Conservation (phyloP, 345 rosid genomes). For the Brassica napus region DNA sequence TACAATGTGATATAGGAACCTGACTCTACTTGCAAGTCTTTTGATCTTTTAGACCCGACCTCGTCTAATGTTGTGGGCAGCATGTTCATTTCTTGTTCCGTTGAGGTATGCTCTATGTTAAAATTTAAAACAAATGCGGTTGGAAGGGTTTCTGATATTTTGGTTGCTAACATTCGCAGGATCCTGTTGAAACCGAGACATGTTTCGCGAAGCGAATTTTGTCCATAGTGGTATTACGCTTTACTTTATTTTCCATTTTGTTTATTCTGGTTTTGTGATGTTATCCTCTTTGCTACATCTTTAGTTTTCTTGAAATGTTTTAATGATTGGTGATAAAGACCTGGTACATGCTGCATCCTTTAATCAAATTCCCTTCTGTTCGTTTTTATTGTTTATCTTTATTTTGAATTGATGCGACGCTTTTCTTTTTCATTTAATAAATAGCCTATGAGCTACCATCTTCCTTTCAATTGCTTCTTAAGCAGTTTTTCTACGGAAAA, state of each 20-base stretch:
- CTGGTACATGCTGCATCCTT: neutral
- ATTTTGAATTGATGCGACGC: neutral
- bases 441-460: slow-evolving; percentile 4
- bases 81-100: slow-evolving; percentile 67
- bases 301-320: neutral
- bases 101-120: slow-evolving; percentile 63
- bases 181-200: slow-evolving; percentile 88
- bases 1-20: slow-evolving; percentile 52
- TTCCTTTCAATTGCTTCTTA: slow-evolving; percentile 13
- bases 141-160: slow-evolving; percentile 29
- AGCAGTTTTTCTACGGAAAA: neutral
- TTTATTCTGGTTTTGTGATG: neutral
- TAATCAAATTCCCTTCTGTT: neutral
- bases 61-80: slow-evolving; percentile 67
- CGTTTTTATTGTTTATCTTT: neutral
- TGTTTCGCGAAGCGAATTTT: slow-evolving; percentile 78
- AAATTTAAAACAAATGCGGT: neutral
- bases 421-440: neutral
- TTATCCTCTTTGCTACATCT: slow-evolving; percentile 3
- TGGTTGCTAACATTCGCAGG: slow-evolving; percentile 50
- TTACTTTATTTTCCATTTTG: neutral
- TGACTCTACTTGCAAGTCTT: slow-evolving; percentile 48
- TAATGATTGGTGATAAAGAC: neutral
- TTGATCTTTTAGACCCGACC: slow-evolving; percentile 73
- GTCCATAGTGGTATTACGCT: slow-evolving; percentile 69